These are phyloP conservation scores for Rosellinia necatrix DNA, from an alignment of 2,329 filamentous ascomycete genomes.

Conservation along the genomic window DNA sequence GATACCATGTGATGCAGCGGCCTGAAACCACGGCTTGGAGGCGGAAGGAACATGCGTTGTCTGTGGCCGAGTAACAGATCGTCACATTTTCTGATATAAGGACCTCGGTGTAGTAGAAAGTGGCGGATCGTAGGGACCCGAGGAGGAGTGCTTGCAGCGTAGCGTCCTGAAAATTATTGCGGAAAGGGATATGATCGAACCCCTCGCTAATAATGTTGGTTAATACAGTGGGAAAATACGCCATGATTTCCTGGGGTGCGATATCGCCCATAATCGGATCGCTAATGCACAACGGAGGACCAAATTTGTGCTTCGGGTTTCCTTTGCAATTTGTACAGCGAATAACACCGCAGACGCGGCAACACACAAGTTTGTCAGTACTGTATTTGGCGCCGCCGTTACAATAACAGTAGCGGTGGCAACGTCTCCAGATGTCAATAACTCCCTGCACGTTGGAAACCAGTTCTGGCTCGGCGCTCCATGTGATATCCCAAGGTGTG, in stretches of 20 bases:
- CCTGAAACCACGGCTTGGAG: slow-evolving; percentile 32
- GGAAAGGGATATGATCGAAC: slow-evolving; percentile 6
- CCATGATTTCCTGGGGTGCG: slow-evolving; percentile 28
- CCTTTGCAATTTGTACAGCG: slow-evolving; percentile 46
- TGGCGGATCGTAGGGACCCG: slow-evolving; percentile 12
- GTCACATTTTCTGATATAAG: slow-evolving; percentile 36
- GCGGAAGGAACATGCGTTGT: slow-evolving; percentile 22
- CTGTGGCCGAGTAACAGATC: slow-evolving; percentile 32
- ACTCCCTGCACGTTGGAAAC: slow-evolving; percentile 20
- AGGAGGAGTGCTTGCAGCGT: slow-evolving; percentile 9
- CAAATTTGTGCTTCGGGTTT: slow-evolving; percentile 44
- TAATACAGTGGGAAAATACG: slow-evolving; percentile 30
- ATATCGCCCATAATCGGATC: slow-evolving; percentile 30
- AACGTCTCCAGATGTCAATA: slow-evolving; percentile 16
- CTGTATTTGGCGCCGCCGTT: slow-evolving; percentile 41
- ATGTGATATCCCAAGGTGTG: background rate
- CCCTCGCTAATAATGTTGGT: slow-evolving; percentile 5
- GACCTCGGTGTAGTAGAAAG: slow-evolving; percentile 34
- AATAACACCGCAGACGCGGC: slow-evolving; percentile 42
- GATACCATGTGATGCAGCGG: slow-evolving; percentile 34
- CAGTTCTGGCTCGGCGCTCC: slow-evolving; percentile 1
- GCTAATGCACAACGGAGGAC: slow-evolving; percentile 22
- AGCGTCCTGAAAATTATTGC: background rate
- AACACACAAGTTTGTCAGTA: slow-evolving; percentile 35
- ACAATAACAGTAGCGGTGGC: slow-evolving; percentile 45